A percentile compares a stretch with the other conserved stretches of the same genome.
These are phyloP conservation scores for Xanthoconium separans DNA, from an alignment of 1,284 basidiomycete species.

Conservation along the genomic window DNA sequence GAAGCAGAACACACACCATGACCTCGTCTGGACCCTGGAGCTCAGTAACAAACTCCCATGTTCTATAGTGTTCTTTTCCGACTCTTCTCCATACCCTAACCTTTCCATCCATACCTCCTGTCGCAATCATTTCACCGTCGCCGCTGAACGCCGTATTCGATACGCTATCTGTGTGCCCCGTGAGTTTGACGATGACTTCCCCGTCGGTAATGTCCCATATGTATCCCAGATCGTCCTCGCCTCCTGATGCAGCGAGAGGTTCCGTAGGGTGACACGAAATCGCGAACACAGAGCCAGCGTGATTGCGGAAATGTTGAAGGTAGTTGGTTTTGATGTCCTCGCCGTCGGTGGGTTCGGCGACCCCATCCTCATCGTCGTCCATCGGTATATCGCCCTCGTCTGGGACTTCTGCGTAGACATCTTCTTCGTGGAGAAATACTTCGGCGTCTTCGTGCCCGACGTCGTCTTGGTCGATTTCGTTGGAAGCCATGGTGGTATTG, in stretches of 20 bases:
- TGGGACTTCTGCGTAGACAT: constrained; percentile 60
- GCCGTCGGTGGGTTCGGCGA: constrained; percentile 37
- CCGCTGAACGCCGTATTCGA: constrained; percentile 77
- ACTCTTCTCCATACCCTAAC: constrained; percentile 89
- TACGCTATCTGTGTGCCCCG: constrained; percentile 93
- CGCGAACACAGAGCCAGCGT: constrained; percentile 81
- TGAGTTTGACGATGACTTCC: constrained; percentile 78
- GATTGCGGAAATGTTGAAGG: constrained; percentile 62
- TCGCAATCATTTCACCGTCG: constrained; percentile 91
- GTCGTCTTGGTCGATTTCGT: constrained; percentile 22
- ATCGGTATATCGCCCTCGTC: constrained; percentile 73
- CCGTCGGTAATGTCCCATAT: constrained; percentile 90
- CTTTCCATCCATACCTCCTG: constrained; percentile 96
- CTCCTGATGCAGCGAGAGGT: constrained; percentile 86
- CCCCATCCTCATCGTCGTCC: constrained; percentile 75
- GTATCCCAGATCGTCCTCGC: constrained; percentile 94
- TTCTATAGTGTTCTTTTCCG: constrained; percentile 67
- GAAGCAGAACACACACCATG: constrained; percentile 57
- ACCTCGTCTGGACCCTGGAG: constrained; percentile 95
- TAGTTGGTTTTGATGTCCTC: constrained; percentile 54
- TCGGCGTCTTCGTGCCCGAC: constrained; percentile 44
- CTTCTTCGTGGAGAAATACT: constrained; percentile 59
- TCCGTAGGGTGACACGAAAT: constrained; percentile 85
- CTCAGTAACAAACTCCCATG: constrained; percentile 92
- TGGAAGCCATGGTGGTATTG: constrained; percentile 15